A percentile compares a stretch with the other conserved stretches of the same genome.
Evolutionary conservation across 208 protist species (phyloP).

Genomic region (Crithidia expoeki): DNA sequence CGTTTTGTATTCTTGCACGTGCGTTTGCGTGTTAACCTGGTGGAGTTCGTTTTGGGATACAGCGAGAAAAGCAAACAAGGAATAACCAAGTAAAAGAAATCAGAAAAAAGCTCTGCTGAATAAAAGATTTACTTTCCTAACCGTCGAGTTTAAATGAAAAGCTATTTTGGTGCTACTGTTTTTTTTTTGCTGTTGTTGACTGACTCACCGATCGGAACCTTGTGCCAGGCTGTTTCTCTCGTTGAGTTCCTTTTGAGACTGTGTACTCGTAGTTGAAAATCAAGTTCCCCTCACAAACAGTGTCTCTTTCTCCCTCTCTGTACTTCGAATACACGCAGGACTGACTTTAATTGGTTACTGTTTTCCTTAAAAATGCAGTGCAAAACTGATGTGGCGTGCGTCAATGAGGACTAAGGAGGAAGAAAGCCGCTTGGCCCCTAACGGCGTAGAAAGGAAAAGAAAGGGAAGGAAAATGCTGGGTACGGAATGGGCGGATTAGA

Average conservation of each 20-base stretch:
- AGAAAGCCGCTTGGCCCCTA: too few relatives aligned
- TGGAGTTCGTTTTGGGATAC: not conserved
- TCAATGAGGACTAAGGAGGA: too few relatives aligned
- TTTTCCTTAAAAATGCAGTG: too few relatives aligned
- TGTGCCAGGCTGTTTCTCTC: not conserved
- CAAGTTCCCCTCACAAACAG: not conserved
- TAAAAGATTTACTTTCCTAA: constrained; percentile 6
- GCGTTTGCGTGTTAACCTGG: not conserved
- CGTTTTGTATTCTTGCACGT: not conserved
- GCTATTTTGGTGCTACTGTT: not conserved
- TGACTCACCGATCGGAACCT: not conserved
- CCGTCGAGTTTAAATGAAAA: not conserved
- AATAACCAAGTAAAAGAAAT: not conserved
- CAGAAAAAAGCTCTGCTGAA: constrained; percentile 3
- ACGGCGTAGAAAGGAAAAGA: not conserved
- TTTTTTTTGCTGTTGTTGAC: constrained; percentile 1
- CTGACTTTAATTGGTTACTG: too few relatives aligned
- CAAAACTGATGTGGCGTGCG: too few relatives aligned
- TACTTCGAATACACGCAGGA: too few relatives aligned
- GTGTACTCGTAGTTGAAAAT: not conserved
- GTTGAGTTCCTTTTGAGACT: not conserved
- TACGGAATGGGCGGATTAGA: not conserved
- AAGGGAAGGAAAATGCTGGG: constrained; percentile 1
- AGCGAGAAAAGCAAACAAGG: not conserved
- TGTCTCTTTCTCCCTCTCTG: too few relatives aligned